Conservation (phyloP, 2,329 filamentous ascomycete species). For the Penicillium glabrum region DNA sequence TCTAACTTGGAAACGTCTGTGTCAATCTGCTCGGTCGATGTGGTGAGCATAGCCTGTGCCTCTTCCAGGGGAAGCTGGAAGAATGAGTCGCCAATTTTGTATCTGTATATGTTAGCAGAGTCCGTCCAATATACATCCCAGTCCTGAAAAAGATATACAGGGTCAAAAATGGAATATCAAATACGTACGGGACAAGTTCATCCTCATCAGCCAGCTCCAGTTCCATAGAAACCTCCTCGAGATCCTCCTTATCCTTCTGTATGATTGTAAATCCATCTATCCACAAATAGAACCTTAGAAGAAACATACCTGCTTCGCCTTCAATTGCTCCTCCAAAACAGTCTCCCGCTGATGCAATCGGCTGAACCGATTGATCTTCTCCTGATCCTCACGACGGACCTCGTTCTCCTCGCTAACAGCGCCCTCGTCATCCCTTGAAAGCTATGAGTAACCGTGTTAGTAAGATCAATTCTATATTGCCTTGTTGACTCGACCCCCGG, state of each 20-base stretch:
- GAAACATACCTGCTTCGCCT: constrained; percentile 64
- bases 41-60: constrained; percentile 79
- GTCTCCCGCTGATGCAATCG: constrained; percentile 85
- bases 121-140: background rate
- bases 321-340: constrained; percentile 75
- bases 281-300: background rate
- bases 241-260: constrained; percentile 97
- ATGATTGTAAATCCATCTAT: background rate
- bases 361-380: constrained; percentile 98
- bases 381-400: constrained; percentile 94
- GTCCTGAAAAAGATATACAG: too few relatives aligned
- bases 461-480: background rate
- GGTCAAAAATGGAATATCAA: too few relatives aligned
- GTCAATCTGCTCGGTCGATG: constrained; percentile 72
- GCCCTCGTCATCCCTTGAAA: constrained; percentile 89
- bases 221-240: constrained; percentile 88
- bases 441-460: constrained; percentile 51
- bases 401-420: constrained; percentile 78
- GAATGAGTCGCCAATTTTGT: constrained; percentile 96
- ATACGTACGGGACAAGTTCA: constrained; percentile 78
- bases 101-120: constrained; percentile 54
- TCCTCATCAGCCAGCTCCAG: constrained; percentile 95
- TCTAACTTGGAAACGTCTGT: constrained; percentile 74
- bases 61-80: constrained; percentile 80
- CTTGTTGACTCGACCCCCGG: background rate